Evolutionary conservation across 305 asterid species (phyloP).

Genomic region (Lippia alba): DNA sequence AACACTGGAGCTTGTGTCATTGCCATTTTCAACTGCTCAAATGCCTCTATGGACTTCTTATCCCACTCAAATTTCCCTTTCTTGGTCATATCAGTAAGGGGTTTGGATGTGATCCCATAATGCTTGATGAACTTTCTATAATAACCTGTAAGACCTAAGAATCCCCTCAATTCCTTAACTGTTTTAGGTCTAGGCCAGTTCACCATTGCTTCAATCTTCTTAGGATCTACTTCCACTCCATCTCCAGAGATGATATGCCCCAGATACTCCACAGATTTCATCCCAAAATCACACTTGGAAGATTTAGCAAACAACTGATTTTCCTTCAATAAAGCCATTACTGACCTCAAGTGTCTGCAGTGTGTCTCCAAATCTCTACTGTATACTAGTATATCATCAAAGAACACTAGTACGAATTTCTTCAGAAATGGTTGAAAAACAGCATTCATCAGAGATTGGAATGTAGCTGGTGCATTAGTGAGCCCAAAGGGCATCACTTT

Average conservation of each 20-base stretch:
- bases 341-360: not conserved
- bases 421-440: not conserved
- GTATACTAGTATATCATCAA: not conserved
- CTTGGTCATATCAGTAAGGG: not conserved
- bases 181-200: not conserved
- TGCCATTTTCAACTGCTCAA: not conserved
- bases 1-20: not conserved
- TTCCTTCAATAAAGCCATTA: accelerated
- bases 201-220: not conserved
- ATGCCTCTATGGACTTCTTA: not conserved
- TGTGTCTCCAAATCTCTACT: not conserved
- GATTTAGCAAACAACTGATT: not conserved
- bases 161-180: not conserved
- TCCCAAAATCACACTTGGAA: not conserved
- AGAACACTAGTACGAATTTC: not conserved
- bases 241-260: not conserved
- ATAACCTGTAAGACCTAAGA: not conserved
- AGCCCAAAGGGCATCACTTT: not conserved
- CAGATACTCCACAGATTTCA: not conserved
- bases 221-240: not conserved
- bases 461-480: not conserved
- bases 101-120: not conserved
- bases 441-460: not conserved
- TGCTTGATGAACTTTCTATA: not conserved
- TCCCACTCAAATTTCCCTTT: not conserved